Base-by-base conservation (phyloP, 495 filamentous ascomycete genomes). In the Echria macrotheca region DNA sequence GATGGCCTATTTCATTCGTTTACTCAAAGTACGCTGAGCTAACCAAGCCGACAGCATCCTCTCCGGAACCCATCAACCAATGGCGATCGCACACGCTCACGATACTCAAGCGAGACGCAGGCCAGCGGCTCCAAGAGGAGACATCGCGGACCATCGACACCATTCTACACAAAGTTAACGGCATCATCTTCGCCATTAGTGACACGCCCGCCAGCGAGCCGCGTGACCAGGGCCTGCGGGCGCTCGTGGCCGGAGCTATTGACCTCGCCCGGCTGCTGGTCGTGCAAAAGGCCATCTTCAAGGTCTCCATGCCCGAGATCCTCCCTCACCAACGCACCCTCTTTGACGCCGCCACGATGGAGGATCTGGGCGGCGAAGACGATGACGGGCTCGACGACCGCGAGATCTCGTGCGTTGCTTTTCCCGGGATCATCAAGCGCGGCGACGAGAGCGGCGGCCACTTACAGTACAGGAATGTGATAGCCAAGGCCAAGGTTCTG, bases 311-410 rank as follows among this genome's bases (percentile, higher is more conserved):
- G 73, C 74, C 72, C 36, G 64, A 65, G 44, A 67, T 77, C 22
- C 54, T 70, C 35, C 68, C 66, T 2, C 67, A 76, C 54, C 74
- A 79, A 47, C 62, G 54, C 24, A 68, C 60, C 17, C 56, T 74
- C 47, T 80, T 78, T 40, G 73, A 79, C 52, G 18, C 55, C 9
- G 64, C 68, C 44, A 73, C 55, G 3, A 81, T 81, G 77, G 75
- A 79, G 46, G 76, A 79, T 56, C 71, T 79, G 35, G 72, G 75
- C 26, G 77, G 74, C 19, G 77, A 79, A 49, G 74, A 78, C 41
- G 78, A 79, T 47, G 71, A 74, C 5, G 59, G 55, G 23, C 60
- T 70, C 25, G 53, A 64, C 21, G 62, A 60, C 38, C 15, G 71
- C 19, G 75, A 80, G 42, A 70, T 73, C 15, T 64, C 66, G 45